Conservation (phyloP, 1,284 basidiomycete species). For the Boletus hoseneyae region DNA sequence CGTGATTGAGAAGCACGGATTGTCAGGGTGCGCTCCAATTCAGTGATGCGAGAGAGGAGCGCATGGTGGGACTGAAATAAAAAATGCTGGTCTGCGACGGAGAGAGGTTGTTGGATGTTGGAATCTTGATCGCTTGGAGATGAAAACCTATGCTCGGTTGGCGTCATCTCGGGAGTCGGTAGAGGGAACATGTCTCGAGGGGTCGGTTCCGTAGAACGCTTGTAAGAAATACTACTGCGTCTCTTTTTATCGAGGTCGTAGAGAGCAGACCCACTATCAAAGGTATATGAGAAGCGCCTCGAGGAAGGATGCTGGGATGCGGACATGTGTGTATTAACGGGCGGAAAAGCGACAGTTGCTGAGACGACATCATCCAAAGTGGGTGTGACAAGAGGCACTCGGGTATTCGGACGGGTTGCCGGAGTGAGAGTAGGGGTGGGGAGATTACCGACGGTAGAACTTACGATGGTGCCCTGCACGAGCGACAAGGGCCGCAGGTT, state of each 20-base stretch:
- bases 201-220: constrained; percentile 43
- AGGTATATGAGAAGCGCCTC: constrained; percentile 20
- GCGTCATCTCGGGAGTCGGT: constrained; percentile 72
- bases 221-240: constrained; percentile 73
- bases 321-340: constrained; percentile 8
- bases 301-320: constrained; percentile 13
- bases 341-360: constrained; percentile 25
- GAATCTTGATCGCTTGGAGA: constrained; percentile 36
- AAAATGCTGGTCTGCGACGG: constrained; percentile 73
- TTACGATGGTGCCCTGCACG: constrained; percentile 45
- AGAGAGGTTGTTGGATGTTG: constrained; percentile 46
- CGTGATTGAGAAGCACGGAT: constrained; percentile 48
- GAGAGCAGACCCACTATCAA: constrained; percentile 7
- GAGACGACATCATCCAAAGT: constrained; percentile 31
- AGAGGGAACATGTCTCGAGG: constrained; percentile 44
- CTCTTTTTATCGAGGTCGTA: constrained; percentile 22
- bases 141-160: constrained; percentile 51
- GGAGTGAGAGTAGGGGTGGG: constrained; percentile 57
- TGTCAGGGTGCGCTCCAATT: constrained; percentile 68
- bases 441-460: constrained; percentile 37
- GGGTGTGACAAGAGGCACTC: constrained; percentile 51
- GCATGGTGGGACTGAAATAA: constrained; percentile 76
- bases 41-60: constrained; percentile 73
- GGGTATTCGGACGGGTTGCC: constrained; percentile 38
- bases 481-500: constrained; percentile 70